Evolutionary conservation across 768 basidiomycete species (phyloP).

Genomic region (Suillus sp.): DNA sequence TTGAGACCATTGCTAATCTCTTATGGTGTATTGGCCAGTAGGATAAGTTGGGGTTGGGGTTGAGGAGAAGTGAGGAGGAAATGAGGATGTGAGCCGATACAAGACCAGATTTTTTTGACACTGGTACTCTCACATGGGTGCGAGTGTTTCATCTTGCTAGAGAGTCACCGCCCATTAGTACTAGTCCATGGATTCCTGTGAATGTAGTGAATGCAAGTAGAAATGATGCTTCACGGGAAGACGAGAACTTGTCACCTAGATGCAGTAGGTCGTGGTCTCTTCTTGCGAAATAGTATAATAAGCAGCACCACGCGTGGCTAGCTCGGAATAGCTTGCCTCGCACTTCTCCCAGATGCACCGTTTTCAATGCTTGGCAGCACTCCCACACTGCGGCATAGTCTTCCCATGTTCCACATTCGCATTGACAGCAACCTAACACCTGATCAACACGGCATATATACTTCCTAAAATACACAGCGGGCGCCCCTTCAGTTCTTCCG

Average conservation of each 20-base stretch:
- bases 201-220: background rate
- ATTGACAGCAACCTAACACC: background rate
- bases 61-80: background rate
- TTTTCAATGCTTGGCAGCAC: background rate
- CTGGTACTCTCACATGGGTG: slow-evolving; percentile 5
- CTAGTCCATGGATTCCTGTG: background rate
- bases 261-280: background rate
- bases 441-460: background rate
- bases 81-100: background rate
- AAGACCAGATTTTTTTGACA: background rate
- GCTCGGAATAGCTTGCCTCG: background rate
- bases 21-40: background rate
- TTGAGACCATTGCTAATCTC: background rate
- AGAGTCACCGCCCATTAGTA: background rate
- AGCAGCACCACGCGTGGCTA: background rate
- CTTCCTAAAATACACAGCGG: background rate
- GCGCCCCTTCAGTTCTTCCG: background rate
- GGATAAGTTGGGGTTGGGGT: background rate
- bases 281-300: background rate
- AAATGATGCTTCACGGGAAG: background rate
- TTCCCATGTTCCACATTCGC: background rate
- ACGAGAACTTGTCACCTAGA: background rate
- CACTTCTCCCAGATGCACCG: background rate
- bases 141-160: background rate
- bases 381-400: background rate